These are phyloP conservation scores for Stereum hirsutum DNA, from an alignment of 1,284 basidiomycete genomes.

Conservation along the genomic window DNA sequence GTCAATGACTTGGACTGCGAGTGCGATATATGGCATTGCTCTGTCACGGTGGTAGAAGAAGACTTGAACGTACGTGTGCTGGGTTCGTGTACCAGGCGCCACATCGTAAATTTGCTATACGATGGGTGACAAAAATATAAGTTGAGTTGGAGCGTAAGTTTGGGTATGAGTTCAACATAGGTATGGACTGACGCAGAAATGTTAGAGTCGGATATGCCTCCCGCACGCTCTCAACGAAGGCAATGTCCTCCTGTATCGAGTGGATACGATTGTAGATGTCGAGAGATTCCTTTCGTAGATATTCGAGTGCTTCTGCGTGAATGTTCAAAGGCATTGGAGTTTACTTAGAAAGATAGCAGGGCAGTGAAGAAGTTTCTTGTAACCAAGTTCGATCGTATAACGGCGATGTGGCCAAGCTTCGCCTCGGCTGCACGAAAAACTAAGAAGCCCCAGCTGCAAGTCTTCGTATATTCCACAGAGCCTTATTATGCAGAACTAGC, in stretches of 20 bases:
- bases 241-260: conserved; percentile 72
- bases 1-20: too few species aligned
- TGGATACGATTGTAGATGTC: conserved; percentile 83
- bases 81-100: conserved; percentile 93
- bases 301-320: conserved; percentile 14
- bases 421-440: too few species aligned
- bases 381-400: too few species aligned
- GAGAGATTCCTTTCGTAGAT: conserved; percentile 56
- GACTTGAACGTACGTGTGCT: conserved; percentile 4
- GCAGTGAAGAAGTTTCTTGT: too few species aligned
- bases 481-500: too few species aligned
- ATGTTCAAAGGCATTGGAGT: too few species aligned
- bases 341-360: too few species aligned
- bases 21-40: too few species aligned
- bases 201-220: conserved; percentile 49
- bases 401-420: too few species aligned
- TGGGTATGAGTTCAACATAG: not conserved
- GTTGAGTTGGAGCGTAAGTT: not conserved
- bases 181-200: conserved; percentile 44
- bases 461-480: too few species aligned
- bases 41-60: too few species aligned
- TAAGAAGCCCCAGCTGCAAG: too few species aligned
- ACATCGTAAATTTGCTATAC: conserved; percentile 81
- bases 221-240: conserved; percentile 58
- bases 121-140: conserved; percentile 5